These are phyloP conservation scores for Boeremia lycopersici DNA, from an alignment of 2,329 filamentous ascomycete species.

Conservation along the genomic window DNA sequence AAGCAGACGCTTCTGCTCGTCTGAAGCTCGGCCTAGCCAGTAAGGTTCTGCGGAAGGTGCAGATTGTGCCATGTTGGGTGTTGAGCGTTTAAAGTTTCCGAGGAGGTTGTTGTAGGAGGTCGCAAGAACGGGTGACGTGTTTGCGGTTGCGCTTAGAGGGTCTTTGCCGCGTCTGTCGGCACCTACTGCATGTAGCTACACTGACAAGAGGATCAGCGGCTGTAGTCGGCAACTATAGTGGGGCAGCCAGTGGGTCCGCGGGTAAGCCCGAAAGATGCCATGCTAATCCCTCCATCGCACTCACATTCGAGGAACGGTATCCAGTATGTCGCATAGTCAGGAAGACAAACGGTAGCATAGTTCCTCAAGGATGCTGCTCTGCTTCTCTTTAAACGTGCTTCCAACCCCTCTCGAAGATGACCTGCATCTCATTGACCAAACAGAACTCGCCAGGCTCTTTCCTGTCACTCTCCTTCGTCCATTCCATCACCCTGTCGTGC, in stretches of 20 bases:
- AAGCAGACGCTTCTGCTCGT: conserved; percentile 35
- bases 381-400: conserved; percentile 36
- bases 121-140: background rate
- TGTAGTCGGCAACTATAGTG: conserved; percentile 4
- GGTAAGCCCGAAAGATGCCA: conserved; percentile 1
- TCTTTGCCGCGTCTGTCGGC: conserved; percentile 3
- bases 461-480: conserved; percentile 11
- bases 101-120: background rate
- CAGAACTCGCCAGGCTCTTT: conserved; percentile 41
- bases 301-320: background rate
- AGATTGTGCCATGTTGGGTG: background rate
- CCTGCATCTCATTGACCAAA: conserved; percentile 49
- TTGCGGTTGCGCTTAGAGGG: background rate
- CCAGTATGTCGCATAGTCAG: background rate
- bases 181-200: conserved; percentile 10
- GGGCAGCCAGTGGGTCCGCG: background rate
- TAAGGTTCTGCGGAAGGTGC: conserved; percentile 26
- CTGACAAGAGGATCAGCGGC: conserved; percentile 2
- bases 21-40: conserved; percentile 35
- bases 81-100: background rate
- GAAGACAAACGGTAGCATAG: background rate
- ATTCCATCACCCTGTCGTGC: conserved; percentile 13
- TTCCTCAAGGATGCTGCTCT: background rate
- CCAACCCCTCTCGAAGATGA: conserved; percentile 45
- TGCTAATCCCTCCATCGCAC: background rate